Conservation (phyloP, 257 asterid species). For the Agastache rugosa region DNA sequence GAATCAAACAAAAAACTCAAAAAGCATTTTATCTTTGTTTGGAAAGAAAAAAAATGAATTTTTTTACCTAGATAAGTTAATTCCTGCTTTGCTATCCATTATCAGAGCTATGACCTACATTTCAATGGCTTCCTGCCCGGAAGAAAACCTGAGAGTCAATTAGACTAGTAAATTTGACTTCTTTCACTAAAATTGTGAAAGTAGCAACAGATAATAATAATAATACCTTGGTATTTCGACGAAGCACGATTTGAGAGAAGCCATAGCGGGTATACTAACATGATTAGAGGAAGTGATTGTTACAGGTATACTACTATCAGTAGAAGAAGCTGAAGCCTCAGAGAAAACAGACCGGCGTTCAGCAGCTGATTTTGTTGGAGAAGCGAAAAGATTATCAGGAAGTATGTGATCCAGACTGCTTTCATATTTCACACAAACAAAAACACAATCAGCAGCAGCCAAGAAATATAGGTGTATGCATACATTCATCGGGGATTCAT, state of each 20-base stretch:
- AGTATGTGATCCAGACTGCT: constrained; percentile 81
- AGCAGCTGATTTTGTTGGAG: constrained; percentile 76
- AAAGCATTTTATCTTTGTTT: not conserved
- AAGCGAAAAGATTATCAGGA: constrained; percentile 85
- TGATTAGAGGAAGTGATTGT: constrained; percentile 53
- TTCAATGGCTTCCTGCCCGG: constrained; percentile 77
- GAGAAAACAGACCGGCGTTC: constrained; percentile 49
- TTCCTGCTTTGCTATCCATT: constrained; percentile 57
- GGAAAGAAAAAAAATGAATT: not conserved
- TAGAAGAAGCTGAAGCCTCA: constrained; percentile 43
- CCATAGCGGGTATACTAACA: constrained; percentile 48
- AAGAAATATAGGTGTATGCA: not conserved
- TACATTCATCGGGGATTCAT: not conserved
- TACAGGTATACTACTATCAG: constrained; percentile 37
- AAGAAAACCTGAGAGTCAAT: constrained; percentile 52
- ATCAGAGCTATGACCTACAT: constrained; percentile 62
- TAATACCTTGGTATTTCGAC: constrained; percentile 78
- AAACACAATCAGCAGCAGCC: not conserved
- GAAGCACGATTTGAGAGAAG: constrained; percentile 68
- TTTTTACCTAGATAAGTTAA: constrained; percentile 64
- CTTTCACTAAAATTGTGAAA: not conserved
- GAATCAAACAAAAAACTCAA: not conserved
- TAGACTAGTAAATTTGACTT: constrained; percentile 3
- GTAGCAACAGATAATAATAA: not conserved
- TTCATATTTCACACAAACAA: constrained; percentile 29